Evolutionary conservation across 129 eudicot genomes (phyloP).

Genomic region (Arctium lappa): DNA sequence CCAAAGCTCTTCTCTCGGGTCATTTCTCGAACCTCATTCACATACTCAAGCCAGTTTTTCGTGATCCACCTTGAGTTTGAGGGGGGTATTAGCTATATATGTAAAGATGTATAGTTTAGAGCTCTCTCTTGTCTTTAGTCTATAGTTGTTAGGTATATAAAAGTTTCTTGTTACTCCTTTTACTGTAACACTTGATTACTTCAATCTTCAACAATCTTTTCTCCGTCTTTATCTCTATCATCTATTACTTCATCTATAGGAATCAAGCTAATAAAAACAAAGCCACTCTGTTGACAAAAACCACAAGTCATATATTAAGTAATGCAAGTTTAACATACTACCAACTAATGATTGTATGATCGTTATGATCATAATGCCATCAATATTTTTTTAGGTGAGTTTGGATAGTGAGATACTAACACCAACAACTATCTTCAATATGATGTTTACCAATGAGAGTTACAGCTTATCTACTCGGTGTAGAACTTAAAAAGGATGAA

Average conservation of each 20-base stretch:
- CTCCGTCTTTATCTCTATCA: not conserved
- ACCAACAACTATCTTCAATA: not conserved
- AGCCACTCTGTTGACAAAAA: not conserved
- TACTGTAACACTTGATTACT: not conserved
- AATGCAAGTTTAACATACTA: not conserved
- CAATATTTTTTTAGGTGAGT: not conserved
- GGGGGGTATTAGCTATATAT: not conserved
- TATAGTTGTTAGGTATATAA: too few relatives aligned
- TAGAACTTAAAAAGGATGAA: not conserved
- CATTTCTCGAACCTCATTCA: too few relatives aligned
- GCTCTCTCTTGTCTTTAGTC: not conserved
- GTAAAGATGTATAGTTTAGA: not conserved
- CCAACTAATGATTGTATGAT: not conserved
- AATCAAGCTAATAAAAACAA: not conserved
- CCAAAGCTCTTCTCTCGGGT: too few relatives aligned
- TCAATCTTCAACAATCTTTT: not conserved
- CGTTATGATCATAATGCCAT: not conserved
- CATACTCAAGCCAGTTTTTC: not conserved
- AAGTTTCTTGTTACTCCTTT: not conserved
- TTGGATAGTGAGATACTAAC: not conserved
- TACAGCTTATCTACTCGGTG: not conserved
- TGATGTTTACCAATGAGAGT: not conserved
- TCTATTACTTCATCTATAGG: not conserved
- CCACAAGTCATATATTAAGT: not conserved
- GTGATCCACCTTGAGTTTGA: not conserved